Conservation (phyloP, 2,329 filamentous ascomycete species). For the Fusarium nygamai region DNA sequence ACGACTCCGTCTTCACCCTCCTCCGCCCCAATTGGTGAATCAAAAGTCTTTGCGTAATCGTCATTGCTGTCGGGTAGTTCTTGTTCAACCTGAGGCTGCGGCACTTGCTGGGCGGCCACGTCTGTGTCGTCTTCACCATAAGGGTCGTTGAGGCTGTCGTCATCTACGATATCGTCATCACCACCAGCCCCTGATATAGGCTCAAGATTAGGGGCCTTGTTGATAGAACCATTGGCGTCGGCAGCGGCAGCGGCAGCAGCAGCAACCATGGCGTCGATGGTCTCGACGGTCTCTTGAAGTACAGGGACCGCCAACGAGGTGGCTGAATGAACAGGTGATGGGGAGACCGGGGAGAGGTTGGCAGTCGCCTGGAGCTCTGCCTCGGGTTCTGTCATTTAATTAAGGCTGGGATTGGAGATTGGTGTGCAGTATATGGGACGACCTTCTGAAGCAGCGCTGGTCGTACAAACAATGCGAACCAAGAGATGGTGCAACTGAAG, state of each 20-base stretch:
- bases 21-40: conserved; percentile 56
- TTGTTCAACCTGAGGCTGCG: conserved; percentile 43
- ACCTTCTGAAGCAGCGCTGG: conserved; percentile 24
- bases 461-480: conserved; percentile 35
- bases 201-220: conserved; percentile 46
- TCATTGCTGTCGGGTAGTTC: conserved; percentile 52
- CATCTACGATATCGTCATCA: conserved; percentile 54
- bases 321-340: conserved; percentile 58
- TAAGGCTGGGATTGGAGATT: conserved; percentile 28
- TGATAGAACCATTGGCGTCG: conserved; percentile 44
- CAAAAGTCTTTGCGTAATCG: conserved; percentile 63
- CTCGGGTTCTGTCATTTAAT: conserved; percentile 58
- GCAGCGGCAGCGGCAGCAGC: conserved; percentile 37
- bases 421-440: conserved; percentile 28
- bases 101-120: conserved; percentile 38
- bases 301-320: conserved; percentile 59
- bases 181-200: conserved; percentile 47
- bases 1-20: conserved; percentile 50
- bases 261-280: conserved; percentile 58
- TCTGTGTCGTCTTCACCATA: conserved; percentile 55
- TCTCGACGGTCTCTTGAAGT: conserved; percentile 64
- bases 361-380: conserved; percentile 61
- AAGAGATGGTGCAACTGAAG: conserved; percentile 28
- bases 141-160: conserved; percentile 60
- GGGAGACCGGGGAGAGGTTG: conserved; percentile 63